Conservation (phyloP, 129 eudicot species). For the carrot (Daucus carota) region DNA sequence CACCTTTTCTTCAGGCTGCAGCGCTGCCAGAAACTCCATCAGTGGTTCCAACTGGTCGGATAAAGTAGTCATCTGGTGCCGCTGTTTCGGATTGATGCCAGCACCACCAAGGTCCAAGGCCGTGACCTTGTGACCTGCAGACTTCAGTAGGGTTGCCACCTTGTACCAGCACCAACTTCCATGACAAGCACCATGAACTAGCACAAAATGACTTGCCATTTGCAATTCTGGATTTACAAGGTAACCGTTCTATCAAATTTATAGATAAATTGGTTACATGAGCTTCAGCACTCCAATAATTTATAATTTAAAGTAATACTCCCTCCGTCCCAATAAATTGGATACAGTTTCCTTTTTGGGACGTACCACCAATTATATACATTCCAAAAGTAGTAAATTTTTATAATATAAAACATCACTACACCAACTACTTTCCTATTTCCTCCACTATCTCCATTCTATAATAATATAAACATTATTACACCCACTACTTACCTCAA, state of each 20-base stretch:
- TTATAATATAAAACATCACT: no score
- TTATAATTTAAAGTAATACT: no score
- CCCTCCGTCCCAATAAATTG: no score
- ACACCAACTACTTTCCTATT: no score
- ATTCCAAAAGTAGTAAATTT: no score
- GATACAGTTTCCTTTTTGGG: no score
- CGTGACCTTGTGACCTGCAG: conserved; percentile 22
- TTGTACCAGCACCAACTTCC: conserved; percentile 45
- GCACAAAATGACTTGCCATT: conserved; percentile 26
- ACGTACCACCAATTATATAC: no score
- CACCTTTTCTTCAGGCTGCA: conserved; percentile 20
- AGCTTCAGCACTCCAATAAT: not conserved
- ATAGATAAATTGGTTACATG: not conserved
- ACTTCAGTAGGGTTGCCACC: conserved; percentile 19
- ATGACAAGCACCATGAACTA: conserved; percentile 27
- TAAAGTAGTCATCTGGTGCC: conserved; percentile 8
- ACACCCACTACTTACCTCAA: no score
- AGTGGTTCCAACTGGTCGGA: conserved; percentile 22
- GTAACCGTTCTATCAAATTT: not conserved
- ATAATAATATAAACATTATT: no score
- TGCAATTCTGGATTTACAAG: not conserved
- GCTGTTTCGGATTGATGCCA: conserved; percentile 22
- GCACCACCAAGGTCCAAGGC: conserved; percentile 33
- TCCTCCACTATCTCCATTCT: no score
- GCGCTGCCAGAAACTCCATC: conserved; percentile 28